Evolutionary conservation across 345 rosid species (phyloP).

Genomic region (Linum lewisii): DNA sequence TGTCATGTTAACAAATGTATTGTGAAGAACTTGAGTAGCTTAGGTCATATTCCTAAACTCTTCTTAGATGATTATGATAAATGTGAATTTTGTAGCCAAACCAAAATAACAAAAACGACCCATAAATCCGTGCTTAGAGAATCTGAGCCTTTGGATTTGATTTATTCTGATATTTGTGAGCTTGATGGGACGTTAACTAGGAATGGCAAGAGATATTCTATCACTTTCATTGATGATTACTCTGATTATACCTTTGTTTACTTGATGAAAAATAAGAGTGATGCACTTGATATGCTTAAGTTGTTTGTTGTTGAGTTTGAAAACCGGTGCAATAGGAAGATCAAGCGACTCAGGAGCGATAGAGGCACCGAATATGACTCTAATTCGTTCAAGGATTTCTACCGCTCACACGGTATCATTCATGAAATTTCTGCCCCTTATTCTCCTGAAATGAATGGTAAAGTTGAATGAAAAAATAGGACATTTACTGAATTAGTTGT

Average conservation of each 20-base stretch:
- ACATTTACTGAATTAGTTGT: neutral
- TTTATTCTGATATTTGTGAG: constrained; percentile 8
- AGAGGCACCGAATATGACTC: constrained; percentile 1
- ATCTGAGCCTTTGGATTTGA: neutral
- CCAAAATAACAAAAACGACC: neutral
- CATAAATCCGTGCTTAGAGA: neutral
- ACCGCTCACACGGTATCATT: neutral
- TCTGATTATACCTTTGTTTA: neutral
- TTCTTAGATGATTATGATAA: neutral
- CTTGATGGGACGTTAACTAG: neutral
- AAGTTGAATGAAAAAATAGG: neutral
- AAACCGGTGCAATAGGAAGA: neutral
- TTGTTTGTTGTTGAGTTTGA: neutral
- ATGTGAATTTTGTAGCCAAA: neutral
- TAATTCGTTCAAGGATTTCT: neutral
- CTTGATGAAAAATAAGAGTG: neutral
- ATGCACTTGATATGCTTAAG: neutral
- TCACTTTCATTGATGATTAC: constrained; percentile 2
- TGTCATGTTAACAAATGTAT: no score
- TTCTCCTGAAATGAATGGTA: neutral
- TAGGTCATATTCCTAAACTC: no score
- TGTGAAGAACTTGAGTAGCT: no score
- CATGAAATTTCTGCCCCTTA: neutral
- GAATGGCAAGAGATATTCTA: constrained; percentile 3
- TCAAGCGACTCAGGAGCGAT: constrained; percentile 4